Base-by-base conservation (phyloP, 768 basidiomycete genomes). In the Tephrocybe sp. region DNA sequence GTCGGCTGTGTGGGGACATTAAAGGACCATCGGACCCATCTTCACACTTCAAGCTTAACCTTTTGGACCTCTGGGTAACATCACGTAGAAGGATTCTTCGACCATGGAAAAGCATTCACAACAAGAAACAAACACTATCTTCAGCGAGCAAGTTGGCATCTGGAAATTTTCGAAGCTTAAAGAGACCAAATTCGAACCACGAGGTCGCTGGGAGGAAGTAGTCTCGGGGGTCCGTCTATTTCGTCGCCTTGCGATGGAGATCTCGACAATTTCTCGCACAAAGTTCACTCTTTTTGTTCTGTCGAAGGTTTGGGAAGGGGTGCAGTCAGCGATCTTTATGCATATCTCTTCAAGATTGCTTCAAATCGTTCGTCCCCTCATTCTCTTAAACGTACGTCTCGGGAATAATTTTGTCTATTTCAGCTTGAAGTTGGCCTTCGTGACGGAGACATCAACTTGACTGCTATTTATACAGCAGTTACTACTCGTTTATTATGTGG, bases 311-410 rank as follows among this genome's bases (percentile, higher is more conserved):
- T 69, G 64, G 62, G 27, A 30, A 7, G 56, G 64, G 0, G 22
- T 64, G 1, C 60, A 65, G 38, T 45, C 58, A 4, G 61, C 64
- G 2, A 39, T 69, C 2, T 34, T 63, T 37, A 55, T 63, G 54
- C 55, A 65, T 40, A 42, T 68, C 11, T 61, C 62, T 1, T 59
- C 59, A 15, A 36, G 38, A 8, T 33, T 66, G 12, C 53, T 66
- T 7, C 38, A 52, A 31, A 59, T 57, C n/a, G 63, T 64, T 34
- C 13, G 59, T 47, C 16, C 11, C 11, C 22, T 19, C 22, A n/a
- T n/a, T n/a, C n/a, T n/a, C 36, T 19, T 16, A 29, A 15, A 21
- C 22, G 3, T 16, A 6, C 16, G 41, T 27, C 24, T 38, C 31
- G n/a, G n/a, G n/a, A n/a, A n/a, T n/a, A 23, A 45, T 24, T 6